A percentile compares a stretch with the other conserved stretches of the same genome.
phyloP scores from a whole-genome alignment of 352 stramenopile genomes.

The Phytophthora nicotianae region DNA sequence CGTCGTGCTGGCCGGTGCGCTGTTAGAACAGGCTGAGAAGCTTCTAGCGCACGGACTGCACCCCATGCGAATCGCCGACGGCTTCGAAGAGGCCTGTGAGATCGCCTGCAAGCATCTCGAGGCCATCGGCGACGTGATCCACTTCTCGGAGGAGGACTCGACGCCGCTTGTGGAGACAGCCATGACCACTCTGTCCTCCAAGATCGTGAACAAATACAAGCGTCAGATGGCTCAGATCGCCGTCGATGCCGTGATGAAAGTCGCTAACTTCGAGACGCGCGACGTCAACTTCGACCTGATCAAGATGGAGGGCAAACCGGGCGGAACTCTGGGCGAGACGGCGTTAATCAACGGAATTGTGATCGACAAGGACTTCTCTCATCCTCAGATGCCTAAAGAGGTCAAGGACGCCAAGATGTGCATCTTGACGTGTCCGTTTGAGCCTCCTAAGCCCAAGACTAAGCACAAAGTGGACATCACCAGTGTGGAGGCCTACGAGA shows the following conservation, averaged over 20 bases:
- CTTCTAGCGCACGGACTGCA: constrained; percentile 97
- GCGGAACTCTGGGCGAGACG: constrained; percentile 97
- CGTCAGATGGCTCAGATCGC: constrained; percentile 99
- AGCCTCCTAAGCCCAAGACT: constrained; percentile 99
- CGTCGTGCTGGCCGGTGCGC: constrained; percentile 96
- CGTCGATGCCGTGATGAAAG: constrained; percentile 97
- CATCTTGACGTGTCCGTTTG: constrained; percentile 99
- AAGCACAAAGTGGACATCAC: constrained; percentile 98
- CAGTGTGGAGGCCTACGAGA: constrained; percentile 97
- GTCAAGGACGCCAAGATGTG: constrained; percentile 98
- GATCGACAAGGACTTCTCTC: constrained; percentile 99
- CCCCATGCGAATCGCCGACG: constrained; percentile 98
- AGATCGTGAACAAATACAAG: constrained; percentile 99
- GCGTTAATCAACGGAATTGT: constrained; percentile 98
- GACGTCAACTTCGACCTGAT: constrained; percentile 99
- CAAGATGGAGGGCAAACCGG: constrained; percentile 99
- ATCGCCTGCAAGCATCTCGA: constrained; percentile 96
- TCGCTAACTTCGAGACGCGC: constrained; percentile 98
- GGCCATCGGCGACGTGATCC: constrained; percentile 94
- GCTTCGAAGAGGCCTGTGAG: constrained; percentile 98
- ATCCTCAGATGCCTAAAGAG: constrained; percentile 98
- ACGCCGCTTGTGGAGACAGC: constrained; percentile 96
- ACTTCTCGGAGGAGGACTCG: constrained; percentile 96
- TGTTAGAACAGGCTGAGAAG: constrained; percentile 98
- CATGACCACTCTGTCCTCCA: constrained; percentile 98